These are phyloP conservation scores for Rhodotorula sp. DNA, from an alignment of 1,284 basidiomycete species.

Conservation along the genomic window DNA sequence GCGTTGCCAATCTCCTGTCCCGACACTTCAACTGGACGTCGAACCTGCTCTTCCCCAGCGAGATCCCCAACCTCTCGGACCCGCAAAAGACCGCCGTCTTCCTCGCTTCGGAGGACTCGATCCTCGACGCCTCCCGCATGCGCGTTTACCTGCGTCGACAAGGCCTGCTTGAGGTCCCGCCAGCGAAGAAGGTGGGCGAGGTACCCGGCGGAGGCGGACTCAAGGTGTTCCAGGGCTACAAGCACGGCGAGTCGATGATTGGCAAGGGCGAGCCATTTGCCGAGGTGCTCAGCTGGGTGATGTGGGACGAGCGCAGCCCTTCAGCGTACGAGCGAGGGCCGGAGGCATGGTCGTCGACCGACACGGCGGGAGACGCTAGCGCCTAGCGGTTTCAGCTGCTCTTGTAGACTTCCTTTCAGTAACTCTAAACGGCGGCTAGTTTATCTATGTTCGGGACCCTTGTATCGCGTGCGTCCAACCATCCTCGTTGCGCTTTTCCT, in stretches of 20 bases:
- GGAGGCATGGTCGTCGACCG: neutral
- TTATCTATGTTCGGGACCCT: too few relatives aligned
- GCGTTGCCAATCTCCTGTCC: constrained; percentile 78
- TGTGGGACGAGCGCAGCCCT: constrained; percentile 13
- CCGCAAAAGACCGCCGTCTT: constrained; percentile 60
- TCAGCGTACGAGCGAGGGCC: constrained; percentile 8
- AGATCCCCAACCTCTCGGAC: constrained; percentile 72
- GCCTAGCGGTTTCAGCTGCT: neutral
- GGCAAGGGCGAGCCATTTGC: constrained; percentile 17
- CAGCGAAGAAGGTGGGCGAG: constrained; percentile 11
- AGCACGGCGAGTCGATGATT: constrained; percentile 34
- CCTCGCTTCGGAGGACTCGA: constrained; percentile 74
- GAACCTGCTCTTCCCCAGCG: constrained; percentile 85
- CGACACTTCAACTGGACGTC: constrained; percentile 64
- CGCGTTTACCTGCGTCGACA: constrained; percentile 22
- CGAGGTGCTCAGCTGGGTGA: constrained; percentile 24
- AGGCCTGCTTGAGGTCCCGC: constrained; percentile 20
- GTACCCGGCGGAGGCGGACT: constrained; percentile 21
- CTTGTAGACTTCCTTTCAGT: neutral
- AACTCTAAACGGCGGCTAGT: neutral
- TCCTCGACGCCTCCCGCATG: constrained; percentile 62
- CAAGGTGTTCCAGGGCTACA: constrained; percentile 32
- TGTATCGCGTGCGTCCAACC: too few relatives aligned
- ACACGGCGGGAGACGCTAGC: neutral
- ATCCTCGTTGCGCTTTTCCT: too few relatives aligned